Base-by-base conservation (phyloP, 2,329 filamentous ascomycete species). In the Colletotrichum sp. region DNA sequence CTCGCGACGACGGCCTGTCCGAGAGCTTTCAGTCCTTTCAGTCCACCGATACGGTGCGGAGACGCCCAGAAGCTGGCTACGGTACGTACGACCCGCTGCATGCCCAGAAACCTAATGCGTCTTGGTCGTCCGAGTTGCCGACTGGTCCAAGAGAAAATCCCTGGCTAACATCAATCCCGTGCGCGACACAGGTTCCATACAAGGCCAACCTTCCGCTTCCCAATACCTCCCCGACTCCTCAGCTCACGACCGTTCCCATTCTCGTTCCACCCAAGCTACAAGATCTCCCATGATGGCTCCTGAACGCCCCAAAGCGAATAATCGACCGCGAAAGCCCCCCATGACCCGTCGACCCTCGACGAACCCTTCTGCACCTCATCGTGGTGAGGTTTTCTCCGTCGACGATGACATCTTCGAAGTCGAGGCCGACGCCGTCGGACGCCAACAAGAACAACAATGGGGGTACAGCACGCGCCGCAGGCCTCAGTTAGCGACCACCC, bases 321-420 rank as follows among this genome's bases (percentile, higher is more conserved):
- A 85, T 28, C 89, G 90, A 78, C 89, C 92, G 16, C 93, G 92
- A 83, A 98, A 96, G 83, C 95, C 95, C 21, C 86, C 90, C 13
- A 91, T 96, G 84, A 84, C 91, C 74, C 93, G 95, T 79, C 93
- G 95, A 77, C 89, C 93, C 74, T 96, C 95, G 2, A 95, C 95
- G 28, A 95, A 91, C 72, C 85, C 85, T 9, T 89, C 92, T 80
- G 92, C 92, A 55, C 96, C 95, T 4, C 92, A 96, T 82, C 93
- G 95, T 70, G 95, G 96, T 34, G 94, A 95, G 77, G 90, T 96
- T 76, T 99, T 98, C 86, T 98, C 96, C 0, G 95, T 95, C 64
- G 96, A 99, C 82, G 96, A 99, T 83, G 96, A 95, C 81, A 88
- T 93, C 28, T 90, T 92, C 78, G 96, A 98, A 84, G 92, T 98